These are phyloP conservation scores for Massospora cicadina DNA, from an alignment of 371 early-diverging fungal species.

Conservation along the genomic window DNA sequence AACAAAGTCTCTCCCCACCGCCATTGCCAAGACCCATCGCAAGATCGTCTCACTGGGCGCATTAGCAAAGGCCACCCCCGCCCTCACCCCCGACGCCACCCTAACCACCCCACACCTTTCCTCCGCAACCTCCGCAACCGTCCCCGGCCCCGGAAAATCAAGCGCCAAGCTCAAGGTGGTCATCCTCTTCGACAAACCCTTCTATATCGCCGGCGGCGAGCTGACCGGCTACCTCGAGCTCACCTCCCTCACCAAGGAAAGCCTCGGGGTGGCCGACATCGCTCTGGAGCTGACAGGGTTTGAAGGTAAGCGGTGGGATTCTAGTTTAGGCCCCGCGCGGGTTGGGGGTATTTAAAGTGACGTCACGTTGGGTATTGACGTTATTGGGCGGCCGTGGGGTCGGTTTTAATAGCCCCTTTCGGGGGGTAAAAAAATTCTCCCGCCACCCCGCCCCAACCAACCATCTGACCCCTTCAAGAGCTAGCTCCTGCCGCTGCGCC, in stretches of 20 bases:
- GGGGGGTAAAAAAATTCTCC: too few relatives aligned
- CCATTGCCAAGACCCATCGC: neutral
- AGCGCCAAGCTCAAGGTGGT: neutral
- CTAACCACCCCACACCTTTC: neutral
- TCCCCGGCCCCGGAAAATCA: neutral
- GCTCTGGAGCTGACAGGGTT: constrained; percentile 1
- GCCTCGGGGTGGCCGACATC: neutral
- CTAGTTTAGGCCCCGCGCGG: too few relatives aligned
- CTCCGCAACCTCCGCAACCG: neutral
- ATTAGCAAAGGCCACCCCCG: neutral
- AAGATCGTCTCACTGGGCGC: neutral
- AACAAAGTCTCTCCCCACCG: neutral
- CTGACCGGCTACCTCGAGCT: neutral
- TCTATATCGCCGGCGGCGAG: neutral
- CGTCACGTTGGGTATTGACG: too few relatives aligned
- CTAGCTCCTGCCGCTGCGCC: neutral
- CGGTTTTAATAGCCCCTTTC: too few relatives aligned
- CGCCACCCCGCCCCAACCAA: too few relatives aligned
- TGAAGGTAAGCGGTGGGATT: constrained; percentile 12
- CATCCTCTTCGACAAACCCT: neutral
- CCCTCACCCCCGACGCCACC: neutral
- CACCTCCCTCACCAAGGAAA: neutral
- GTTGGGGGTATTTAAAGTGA: too few relatives aligned
- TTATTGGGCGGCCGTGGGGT: too few relatives aligned
- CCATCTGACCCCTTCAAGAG: neutral